These are phyloP conservation scores for Cladosporium sp. DNA, from an alignment of 2,329 filamentous ascomycete species.

Conservation along the genomic window DNA sequence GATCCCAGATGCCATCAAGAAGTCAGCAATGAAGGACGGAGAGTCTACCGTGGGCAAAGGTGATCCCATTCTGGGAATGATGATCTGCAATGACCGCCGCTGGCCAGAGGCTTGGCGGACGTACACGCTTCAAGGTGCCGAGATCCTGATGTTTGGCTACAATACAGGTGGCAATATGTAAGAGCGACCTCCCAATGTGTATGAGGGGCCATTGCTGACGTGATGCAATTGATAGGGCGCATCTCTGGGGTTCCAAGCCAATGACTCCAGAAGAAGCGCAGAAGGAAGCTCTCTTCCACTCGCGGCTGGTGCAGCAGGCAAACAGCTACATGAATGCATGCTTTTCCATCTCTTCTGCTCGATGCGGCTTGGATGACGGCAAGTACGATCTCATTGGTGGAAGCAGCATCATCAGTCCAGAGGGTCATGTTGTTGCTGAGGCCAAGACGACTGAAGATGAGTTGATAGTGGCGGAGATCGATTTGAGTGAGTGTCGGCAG, in stretches of 20 bases:
- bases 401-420: constrained; percentile 45
- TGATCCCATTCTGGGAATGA: constrained; percentile 52
- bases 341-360: constrained; percentile 48
- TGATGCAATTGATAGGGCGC: constrained; percentile 25
- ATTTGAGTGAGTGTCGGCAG: constrained; percentile 45
- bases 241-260: constrained; percentile 41
- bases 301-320: constrained; percentile 49
- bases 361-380: constrained; percentile 51
- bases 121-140: constrained; percentile 49
- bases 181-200: not conserved
- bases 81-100: constrained; percentile 54
- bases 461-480: constrained; percentile 49
- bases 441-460: constrained; percentile 47
- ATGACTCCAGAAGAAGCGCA: constrained; percentile 45
- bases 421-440: constrained; percentile 50
- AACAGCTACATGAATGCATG: constrained; percentile 53
- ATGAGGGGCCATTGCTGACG: not conserved
- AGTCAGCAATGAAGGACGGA: constrained; percentile 22
- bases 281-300: constrained; percentile 48
- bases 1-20: constrained; percentile 35
- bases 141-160: constrained; percentile 48
- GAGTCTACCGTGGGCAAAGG: constrained; percentile 34
- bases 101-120: constrained; percentile 53
- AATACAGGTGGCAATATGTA: constrained; percentile 48
- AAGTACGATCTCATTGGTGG: constrained; percentile 48